Conservation (phyloP, 1,284 basidiomycete genomes). For the Lentinula novae-zelandiae region DNA sequence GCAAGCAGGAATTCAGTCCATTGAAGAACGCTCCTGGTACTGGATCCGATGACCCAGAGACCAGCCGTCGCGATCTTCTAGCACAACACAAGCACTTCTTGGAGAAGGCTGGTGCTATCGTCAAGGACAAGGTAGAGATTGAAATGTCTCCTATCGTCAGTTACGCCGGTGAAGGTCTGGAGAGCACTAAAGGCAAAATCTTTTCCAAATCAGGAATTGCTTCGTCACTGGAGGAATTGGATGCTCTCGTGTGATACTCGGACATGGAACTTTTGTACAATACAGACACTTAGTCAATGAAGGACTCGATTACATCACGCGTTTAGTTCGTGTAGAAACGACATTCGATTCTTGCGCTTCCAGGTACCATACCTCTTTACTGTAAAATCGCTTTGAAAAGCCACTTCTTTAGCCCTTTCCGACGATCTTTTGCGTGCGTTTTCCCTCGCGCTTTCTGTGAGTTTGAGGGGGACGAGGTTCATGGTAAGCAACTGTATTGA, state of each 20-base stretch:
- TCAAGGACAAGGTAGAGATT: conserved; percentile 74
- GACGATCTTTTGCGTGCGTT: not conserved
- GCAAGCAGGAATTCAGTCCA: conserved; percentile 92
- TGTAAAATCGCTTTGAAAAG: conserved; percentile 1
- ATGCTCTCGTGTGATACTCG: conserved; percentile 34
- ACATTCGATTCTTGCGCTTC: not conserved
- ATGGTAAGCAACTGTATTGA: conserved; percentile 7
- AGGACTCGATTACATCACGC: not conserved
- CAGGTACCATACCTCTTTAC: not conserved
- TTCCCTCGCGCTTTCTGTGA: conserved; percentile 9
- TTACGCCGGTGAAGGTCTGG: conserved; percentile 92
- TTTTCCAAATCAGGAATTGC: conserved; percentile 63
- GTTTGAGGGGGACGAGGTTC: conserved; percentile 2
- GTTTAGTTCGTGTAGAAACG: not conserved
- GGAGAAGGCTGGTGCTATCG: conserved; percentile 70
- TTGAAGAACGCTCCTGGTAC: conserved; percentile 97
- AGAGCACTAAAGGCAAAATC: conserved; percentile 73
- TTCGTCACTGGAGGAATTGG: conserved; percentile 45
- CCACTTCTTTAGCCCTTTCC: conserved; percentile 10
- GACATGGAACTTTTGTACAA: not conserved
- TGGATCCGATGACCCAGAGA: conserved; percentile 90
- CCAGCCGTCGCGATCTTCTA: conserved; percentile 86
- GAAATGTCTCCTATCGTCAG: conserved; percentile 88
- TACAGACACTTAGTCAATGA: not conserved
- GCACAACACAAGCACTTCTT: conserved; percentile 90